These are phyloP conservation scores for Aureobasidium leucospermi DNA, from an alignment of 2,329 filamentous ascomycete genomes.

Conservation along the genomic window DNA sequence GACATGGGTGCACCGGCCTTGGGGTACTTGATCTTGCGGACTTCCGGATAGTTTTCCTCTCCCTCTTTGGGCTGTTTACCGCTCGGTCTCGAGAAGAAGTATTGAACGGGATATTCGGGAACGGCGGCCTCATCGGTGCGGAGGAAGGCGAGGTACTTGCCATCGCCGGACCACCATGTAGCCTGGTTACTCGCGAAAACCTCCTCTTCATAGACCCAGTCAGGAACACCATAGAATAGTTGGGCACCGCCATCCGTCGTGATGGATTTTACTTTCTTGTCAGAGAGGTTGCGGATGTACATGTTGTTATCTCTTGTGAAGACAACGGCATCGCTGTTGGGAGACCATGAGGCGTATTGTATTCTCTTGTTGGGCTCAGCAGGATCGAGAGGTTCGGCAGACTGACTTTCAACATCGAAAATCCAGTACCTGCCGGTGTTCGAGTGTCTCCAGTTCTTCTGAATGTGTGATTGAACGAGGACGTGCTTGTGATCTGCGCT, in stretches of 20 bases:
- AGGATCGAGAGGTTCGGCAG: slow-evolving; percentile 69
- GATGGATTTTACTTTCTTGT: slow-evolving; percentile 58
- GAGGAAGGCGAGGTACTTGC: slow-evolving; percentile 82
- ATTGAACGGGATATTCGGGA: slow-evolving; percentile 86
- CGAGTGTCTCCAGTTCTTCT: slow-evolving; percentile 85
- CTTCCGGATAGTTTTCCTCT: slow-evolving; percentile 84
- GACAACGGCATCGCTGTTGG: slow-evolving; percentile 75
- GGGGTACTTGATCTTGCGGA: slow-evolving; percentile 90
- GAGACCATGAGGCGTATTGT: slow-evolving; percentile 86
- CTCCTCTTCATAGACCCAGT: slow-evolving; percentile 94
- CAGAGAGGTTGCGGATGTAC: slow-evolving; percentile 63
- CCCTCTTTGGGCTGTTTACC: slow-evolving; percentile 60
- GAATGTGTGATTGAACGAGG: slow-evolving; percentile 63
- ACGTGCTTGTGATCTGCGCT: slow-evolving; percentile 82
- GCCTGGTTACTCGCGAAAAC: slow-evolving; percentile 73
- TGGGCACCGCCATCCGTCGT: slow-evolving; percentile 81
- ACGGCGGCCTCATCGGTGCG: slow-evolving; percentile 90
- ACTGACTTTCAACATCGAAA: slow-evolving; percentile 77
- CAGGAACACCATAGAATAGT: slow-evolving; percentile 90
- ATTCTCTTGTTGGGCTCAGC: slow-evolving; percentile 56
- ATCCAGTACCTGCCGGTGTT: slow-evolving; percentile 84
- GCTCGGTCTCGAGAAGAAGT: slow-evolving; percentile 82
- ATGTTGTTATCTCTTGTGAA: slow-evolving; percentile 89
- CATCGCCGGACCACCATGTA: slow-evolving; percentile 93
- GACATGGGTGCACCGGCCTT: slow-evolving; percentile 94